Evolutionary conservation across 805 yeast species (phyloP), one percentile per base, ranked within the genome.

Genomic region (Wickerhamomyces hampshirensis): DNA sequence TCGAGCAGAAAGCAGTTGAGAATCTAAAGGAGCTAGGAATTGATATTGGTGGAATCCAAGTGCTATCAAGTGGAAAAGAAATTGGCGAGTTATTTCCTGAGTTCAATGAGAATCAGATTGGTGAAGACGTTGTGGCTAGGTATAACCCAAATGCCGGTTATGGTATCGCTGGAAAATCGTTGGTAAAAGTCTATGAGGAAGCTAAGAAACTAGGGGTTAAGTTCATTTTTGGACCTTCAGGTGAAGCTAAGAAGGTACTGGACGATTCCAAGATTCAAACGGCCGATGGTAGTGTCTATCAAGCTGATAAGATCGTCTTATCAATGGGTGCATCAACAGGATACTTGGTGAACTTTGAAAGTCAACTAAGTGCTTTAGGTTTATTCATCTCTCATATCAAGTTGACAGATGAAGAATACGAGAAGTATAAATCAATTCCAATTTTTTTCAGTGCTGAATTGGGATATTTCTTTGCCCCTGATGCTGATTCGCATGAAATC

Each of bases 381-480:
- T 56, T 52, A 4, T 52, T 66, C 35, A 58, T 63, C 18, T 51
- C 60, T 2, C 73, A 68, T 40, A 53, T 69, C 4, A 54, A 59
- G 30, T 43, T 69, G 13, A 55, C 60, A 1, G 53, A 53, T 6
- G 48, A 50, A 24, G 72, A 69, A 39, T 66, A 47, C 39, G 50
- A 50, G 18, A 51, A 48, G 18, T 66, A 55, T 35, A 59, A 60
- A 41, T 41, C 51, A 31, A 56, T 68, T 13, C 75, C 75, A 2
- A 55, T 69, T 8, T 62, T 70, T 18, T 68, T 68, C 49, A 60
- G 66, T 39, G 53, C 69, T 1, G 67, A 63, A 28, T 37, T 56
- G 34, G 74, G 75, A 0, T 70, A 68, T 38, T 67, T 65, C 48
- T 70, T 70, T 53, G 72, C 74, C 5, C 75, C 75, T 10, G 73